Evolutionary conservation across 345 rosid genomes (phyloP), one percentile per base, ranked within the genome.

Genomic region (Draba incana): DNA sequence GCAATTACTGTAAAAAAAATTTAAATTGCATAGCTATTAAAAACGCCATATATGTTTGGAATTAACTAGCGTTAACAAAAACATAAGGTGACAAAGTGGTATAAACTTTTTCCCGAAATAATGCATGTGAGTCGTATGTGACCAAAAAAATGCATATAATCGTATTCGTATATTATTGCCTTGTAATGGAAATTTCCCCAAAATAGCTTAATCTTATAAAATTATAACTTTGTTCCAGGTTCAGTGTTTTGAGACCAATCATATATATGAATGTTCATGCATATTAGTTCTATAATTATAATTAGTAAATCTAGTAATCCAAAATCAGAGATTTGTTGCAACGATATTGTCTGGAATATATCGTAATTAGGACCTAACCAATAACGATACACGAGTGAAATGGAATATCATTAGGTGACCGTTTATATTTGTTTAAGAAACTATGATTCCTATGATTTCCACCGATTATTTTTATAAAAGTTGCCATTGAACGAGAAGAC

Each of bases 341-440:
- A 74, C 64, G 68, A 74, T 74, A 38, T 28, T 67, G 78, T 74
- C 73, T 74, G 63, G 78, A 67, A 67, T 67, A 74, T 61, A 3
- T 67, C 53, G 64, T 61, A 45, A 60, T 28, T 46, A 61, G 64
- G 57, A 53, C 44, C 15, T 66, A 52, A 74, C 48, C 16, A 59
- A 15, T 51, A 50, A 42, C 6, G 10, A 57, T 50, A 41, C 62
- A 66, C 68, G 72, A 52, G 56, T 58, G 58, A 35, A 27, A 44
- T 24, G 50, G 56, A 66, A 66, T 44, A 33, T 20, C 5, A 66
- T 74, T 59, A 74, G 77, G 72, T 52, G 43, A 44, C 77, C 35
- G 68, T 11, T 59, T 51, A 51, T 42, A 30, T 24, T 51, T 33
- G 25, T 66, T 58, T 25, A 59, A 44, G 3, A 51, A 45, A 51